Evolutionary conservation across 108 stramenopile species (phyloP), one percentile per base, ranked within the genome.

Genomic region (Stephanodiscus minutulus): DNA sequence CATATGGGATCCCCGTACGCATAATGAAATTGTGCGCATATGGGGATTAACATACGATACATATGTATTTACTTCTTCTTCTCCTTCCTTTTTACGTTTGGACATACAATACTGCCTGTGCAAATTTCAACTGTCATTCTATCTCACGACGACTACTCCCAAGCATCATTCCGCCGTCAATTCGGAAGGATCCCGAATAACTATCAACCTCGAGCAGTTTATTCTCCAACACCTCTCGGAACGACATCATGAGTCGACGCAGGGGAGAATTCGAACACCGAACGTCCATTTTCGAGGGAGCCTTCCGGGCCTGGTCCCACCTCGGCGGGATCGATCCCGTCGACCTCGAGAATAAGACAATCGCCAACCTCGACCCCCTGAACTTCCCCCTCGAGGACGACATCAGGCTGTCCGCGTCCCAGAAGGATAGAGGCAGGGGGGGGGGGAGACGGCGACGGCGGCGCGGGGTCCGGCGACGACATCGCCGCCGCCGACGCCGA

Each of bases 251-350:
- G 94, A 92, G 91, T 28, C 78, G 94, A 18, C 89, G 94, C 50
- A 83, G 94, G 72, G 94, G 94, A 82, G 94, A 95, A 70, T 95
- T 95, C 68, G 94, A 95, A 65, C 94, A 95, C 61, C 87, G 94
- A 25, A 95, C 94, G n/a, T 90, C 89, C 41, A 95, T 95, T 71
- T 95, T 95, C 55, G 94, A 95, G 70, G 94, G 94, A n/a, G 91
- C 94, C 61, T 95, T 88, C 78, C 91, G 94, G 36, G 94, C 94
- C 9, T 95, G 94, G 94, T 91, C 90, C 52, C 90, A 92, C 70
- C 74, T 95, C 28, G 94, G 94, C 22, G 94, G 94, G 20, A 66
- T 95, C 39, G 87, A 91, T n/a, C 94, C 91, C 0, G 66, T 74
- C 64, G 86, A 88, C 53, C 63, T 95, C 37, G 90, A 91, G 58